Conservation (phyloP, 2,329 filamentous ascomycete genomes). For the Xylariaceae sp. region DNA sequence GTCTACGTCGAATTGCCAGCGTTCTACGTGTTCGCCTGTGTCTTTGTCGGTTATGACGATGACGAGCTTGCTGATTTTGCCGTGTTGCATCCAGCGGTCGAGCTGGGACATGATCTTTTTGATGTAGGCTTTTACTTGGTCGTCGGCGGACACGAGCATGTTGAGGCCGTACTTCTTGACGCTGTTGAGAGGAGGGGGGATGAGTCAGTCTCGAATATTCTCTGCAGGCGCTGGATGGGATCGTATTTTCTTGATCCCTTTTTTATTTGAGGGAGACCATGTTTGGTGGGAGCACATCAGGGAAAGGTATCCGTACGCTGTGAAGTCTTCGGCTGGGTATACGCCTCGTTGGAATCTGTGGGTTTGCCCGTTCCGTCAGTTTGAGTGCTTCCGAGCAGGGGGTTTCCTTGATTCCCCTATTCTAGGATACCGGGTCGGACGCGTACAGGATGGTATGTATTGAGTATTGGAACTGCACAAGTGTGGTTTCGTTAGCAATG, state of each 20-base stretch:
- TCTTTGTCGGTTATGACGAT: slow-evolving; percentile 97
- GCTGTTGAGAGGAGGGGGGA: slow-evolving; percentile 18
- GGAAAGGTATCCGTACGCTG: slow-evolving; percentile 55
- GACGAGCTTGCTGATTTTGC: slow-evolving; percentile 95
- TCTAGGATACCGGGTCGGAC: background rate
- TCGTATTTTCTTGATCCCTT: background rate
- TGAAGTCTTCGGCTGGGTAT: slow-evolving; percentile 94
- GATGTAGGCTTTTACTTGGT: slow-evolving; percentile 98
- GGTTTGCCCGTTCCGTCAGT: background rate
- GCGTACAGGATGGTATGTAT: slow-evolving; percentile 91
- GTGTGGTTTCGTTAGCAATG: slow-evolving; percentile 8
- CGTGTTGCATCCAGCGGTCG: slow-evolving; percentile 94
- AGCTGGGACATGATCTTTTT: slow-evolving; percentile 99
- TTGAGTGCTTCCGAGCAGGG: background rate
- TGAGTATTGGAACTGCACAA: slow-evolving; percentile 80
- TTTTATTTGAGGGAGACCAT: background rate
- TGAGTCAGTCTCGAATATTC: background rate
- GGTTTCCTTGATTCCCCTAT: background rate
- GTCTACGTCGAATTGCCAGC: slow-evolving; percentile 93
- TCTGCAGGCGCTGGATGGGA: background rate
- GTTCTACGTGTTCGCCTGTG: slow-evolving; percentile 89
- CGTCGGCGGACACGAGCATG: slow-evolving; percentile 93
- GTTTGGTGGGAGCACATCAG: background rate
- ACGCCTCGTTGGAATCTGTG: slow-evolving; percentile 75
- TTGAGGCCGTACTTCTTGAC: slow-evolving; percentile 99